A percentile compares a stretch with the other conserved stretches of the same genome.
Evolutionary conservation across 305 asterid species (phyloP).

Genomic region (Ruellia speciosa): DNA sequence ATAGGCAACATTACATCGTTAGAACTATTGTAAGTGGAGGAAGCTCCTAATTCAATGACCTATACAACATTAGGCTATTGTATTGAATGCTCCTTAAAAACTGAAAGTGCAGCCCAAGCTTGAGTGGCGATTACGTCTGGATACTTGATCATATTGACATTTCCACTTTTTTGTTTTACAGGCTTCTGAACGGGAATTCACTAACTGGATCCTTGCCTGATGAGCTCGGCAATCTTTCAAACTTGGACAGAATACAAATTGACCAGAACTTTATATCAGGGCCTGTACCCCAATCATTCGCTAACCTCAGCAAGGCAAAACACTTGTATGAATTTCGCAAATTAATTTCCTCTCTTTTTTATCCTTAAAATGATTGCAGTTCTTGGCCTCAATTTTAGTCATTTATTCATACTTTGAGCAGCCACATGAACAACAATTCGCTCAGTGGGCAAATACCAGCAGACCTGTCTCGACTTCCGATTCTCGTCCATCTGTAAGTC

Average conservation of each 20-base stretch:
- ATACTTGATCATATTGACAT: too few relatives aligned
- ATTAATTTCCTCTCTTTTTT: constrained; percentile 9
- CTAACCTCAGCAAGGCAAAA: constrained; percentile 51
- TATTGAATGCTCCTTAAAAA: too few relatives aligned
- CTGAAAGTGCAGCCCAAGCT: too few relatives aligned
- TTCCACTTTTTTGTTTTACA: constrained; percentile 25
- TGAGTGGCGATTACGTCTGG: neutral
- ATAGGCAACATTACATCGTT: constrained; percentile 66
- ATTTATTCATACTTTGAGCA: constrained; percentile 31
- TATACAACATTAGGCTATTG: neutral
- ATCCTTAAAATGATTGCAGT: neutral
- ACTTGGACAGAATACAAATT: constrained; percentile 87
- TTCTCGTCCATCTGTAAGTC: constrained; percentile 89
- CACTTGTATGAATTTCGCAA: constrained; percentile 54
- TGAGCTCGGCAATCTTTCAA: constrained; percentile 78
- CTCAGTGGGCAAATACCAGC: constrained; percentile 84
- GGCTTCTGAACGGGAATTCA: constrained; percentile 91
- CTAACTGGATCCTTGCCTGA: constrained; percentile 89
- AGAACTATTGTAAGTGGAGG: constrained; percentile 64
- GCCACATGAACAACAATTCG: constrained; percentile 99
- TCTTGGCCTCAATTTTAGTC: constrained; percentile 16
- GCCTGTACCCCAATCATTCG: constrained; percentile 66
- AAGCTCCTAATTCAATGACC: constrained; percentile 12
- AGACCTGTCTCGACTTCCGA: constrained; percentile 70
- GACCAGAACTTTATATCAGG: constrained; percentile 90